phyloP scores from a whole-genome alignment of 345 rosid genomes.

The Dimocarpus longan region DNA sequence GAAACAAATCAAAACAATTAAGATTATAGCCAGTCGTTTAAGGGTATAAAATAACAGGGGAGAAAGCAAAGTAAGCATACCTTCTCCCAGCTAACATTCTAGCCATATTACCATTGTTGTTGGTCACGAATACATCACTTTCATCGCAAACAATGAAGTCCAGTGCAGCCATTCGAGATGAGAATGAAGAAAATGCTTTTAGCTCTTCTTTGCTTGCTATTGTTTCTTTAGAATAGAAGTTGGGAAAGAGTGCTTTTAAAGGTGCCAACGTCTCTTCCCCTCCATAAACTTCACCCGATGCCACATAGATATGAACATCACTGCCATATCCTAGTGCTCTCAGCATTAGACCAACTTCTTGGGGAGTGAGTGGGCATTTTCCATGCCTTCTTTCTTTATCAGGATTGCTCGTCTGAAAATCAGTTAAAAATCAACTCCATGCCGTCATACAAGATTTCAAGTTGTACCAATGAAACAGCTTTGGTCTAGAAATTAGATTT shows the following conservation, averaged over 20 bases:
- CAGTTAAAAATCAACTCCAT: slow-evolving; percentile 12
- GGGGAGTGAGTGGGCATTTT: slow-evolving; percentile 95
- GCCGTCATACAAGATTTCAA: background rate
- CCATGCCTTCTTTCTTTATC: slow-evolving; percentile 98
- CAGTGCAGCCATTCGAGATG: slow-evolving; percentile 99
- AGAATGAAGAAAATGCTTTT: slow-evolving; percentile 70
- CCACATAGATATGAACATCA: slow-evolving; percentile 89
- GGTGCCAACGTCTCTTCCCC: slow-evolving; percentile 86
- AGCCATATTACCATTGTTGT: slow-evolving; percentile 99
- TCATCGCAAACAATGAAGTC: slow-evolving; percentile 94
- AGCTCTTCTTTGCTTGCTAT: slow-evolving; percentile 78
- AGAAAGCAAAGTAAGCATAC: slow-evolving; percentile 36
- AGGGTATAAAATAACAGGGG: background rate
- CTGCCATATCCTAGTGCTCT: slow-evolving; percentile 95
- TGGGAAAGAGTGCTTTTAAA: slow-evolving; percentile 82
- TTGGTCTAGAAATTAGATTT: background rate
- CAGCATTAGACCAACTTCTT: slow-evolving; percentile 96
- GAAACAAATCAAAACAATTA: slow-evolving; percentile 18
- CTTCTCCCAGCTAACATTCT: slow-evolving; percentile 91
- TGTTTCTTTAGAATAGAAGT: slow-evolving; percentile 84
- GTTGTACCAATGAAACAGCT: background rate
- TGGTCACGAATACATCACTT: slow-evolving; percentile 95
- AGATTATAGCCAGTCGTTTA: slow-evolving; percentile 19
- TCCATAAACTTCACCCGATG: slow-evolving; percentile 95
- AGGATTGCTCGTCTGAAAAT: slow-evolving; percentile 64